Percentiles rank a stretch among this genome's conserved stretches.
Conservation (phyloP, 2,329 filamentous ascomycete genomes). For the Colletotrichum melonis region DNA sequence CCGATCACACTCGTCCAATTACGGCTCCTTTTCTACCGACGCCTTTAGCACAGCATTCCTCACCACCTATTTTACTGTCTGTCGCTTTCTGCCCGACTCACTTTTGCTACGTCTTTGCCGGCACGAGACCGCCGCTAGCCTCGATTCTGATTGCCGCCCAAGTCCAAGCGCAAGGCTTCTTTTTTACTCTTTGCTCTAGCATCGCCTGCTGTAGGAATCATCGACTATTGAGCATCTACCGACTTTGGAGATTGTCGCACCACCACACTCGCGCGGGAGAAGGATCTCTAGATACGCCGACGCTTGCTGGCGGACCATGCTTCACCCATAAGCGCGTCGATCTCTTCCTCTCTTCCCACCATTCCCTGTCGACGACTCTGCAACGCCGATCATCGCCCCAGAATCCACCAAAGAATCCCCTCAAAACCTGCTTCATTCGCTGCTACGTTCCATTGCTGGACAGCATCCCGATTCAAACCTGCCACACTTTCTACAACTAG, state of each 20-base stretch:
- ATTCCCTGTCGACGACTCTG: conserved; percentile 43
- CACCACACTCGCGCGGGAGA: not conserved
- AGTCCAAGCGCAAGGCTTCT: not conserved
- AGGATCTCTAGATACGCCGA: not conserved
- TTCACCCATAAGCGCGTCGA: conserved; percentile 29
- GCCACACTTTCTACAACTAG: conserved; percentile 1
- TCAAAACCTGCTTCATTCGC: conserved; percentile 15
- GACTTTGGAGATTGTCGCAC: not conserved
- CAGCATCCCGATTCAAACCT: not conserved
- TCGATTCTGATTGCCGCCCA: conserved; percentile 1
- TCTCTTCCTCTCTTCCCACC: conserved; percentile 30
- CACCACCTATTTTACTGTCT: not conserved
- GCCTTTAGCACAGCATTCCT: not conserved
- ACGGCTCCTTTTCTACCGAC: conserved; percentile 20
- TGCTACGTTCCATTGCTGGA: not conserved
- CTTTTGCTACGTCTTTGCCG: not conserved
- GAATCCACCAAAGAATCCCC: conserved; percentile 15
- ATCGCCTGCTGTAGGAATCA: not conserved
- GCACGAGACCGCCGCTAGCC: conserved; percentile 6
- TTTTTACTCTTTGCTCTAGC: not conserved
- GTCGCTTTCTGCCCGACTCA: conserved; percentile 10
- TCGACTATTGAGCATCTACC: not conserved
- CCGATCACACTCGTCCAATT: conserved; percentile 27
- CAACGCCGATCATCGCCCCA: conserved; percentile 29
- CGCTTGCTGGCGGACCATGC: conserved; percentile 32